Conservation (phyloP, 2,329 filamentous ascomycete species). For the Nemania sp. region DNA sequence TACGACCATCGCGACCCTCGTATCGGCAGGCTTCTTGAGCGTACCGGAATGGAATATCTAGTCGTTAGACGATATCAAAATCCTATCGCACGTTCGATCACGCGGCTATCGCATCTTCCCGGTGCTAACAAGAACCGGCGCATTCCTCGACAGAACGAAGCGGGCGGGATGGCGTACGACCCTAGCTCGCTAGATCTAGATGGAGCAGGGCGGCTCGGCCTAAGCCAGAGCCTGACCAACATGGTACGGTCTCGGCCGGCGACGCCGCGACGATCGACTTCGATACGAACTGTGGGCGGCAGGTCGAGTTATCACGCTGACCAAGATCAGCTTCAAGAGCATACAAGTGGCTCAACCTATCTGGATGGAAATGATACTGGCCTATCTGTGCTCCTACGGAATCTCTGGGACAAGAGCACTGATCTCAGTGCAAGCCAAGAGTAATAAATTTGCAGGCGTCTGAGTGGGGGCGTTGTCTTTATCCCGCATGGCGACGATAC, state of each 20-base stretch:
- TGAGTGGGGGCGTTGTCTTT: too few species aligned
- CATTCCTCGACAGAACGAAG: slow-evolving; percentile 47
- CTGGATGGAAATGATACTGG: slow-evolving; percentile 55
- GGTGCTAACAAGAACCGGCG: slow-evolving; percentile 54
- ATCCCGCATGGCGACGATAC: too few species aligned
- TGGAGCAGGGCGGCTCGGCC: slow-evolving; percentile 38
- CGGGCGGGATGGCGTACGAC: slow-evolving; percentile 40
- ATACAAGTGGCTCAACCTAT: slow-evolving; percentile 54
- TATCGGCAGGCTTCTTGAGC: slow-evolving; percentile 66
- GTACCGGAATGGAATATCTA: slow-evolving; percentile 73
- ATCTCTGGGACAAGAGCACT: slow-evolving; percentile 24
- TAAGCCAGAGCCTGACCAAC: slow-evolving; percentile 47
- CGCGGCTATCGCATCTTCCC: slow-evolving; percentile 55
- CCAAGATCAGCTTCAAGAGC: slow-evolving; percentile 47
- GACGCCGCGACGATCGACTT: slow-evolving; percentile 42
- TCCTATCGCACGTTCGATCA: slow-evolving; percentile 66
- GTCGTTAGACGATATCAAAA: slow-evolving; percentile 74
- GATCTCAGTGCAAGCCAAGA: slow-evolving; percentile 20
- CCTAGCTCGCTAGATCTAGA: slow-evolving; percentile 34
- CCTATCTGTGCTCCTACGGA: slow-evolving; percentile 38
- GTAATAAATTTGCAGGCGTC: slow-evolving; percentile 4
- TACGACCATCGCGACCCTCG: slow-evolving; percentile 65
- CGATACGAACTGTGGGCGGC: slow-evolving; percentile 44
- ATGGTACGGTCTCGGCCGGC: slow-evolving; percentile 35
- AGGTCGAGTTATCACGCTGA: slow-evolving; percentile 52